A percentile compares a stretch with the other conserved stretches of the same genome.
Evolutionary conservation across 495 filamentous ascomycete species (phyloP).

Genomic region (Lophiostoma macrostomum): DNA sequence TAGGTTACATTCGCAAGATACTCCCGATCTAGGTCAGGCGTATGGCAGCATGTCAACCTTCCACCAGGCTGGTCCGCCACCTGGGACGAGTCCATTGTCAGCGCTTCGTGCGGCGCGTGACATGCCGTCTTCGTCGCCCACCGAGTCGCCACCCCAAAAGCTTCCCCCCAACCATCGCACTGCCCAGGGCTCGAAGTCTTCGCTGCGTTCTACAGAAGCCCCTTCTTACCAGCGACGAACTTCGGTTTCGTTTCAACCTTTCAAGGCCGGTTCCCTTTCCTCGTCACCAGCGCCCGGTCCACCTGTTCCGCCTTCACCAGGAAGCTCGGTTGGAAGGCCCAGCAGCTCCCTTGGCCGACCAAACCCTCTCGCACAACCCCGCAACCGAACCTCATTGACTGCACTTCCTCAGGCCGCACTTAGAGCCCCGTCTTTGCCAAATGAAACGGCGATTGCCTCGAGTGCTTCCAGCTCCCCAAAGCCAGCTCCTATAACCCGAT

Average conservation of each 20-base stretch:
- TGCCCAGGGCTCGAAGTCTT: constrained; percentile 58
- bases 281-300: constrained; percentile 73
- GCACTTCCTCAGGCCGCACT: constrained; percentile 64
- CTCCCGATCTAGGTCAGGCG: constrained; percentile 68
- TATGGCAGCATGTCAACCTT: constrained; percentile 94
- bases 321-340: constrained; percentile 52
- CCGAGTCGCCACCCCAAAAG: constrained; percentile 60
- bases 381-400: constrained; percentile 63
- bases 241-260: constrained; percentile 89
- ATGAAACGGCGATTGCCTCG: constrained; percentile 58
- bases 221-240: constrained; percentile 61
- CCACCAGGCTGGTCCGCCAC: constrained; percentile 71
- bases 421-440: constrained; percentile 50
- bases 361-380: constrained; percentile 58
- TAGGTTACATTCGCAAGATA: constrained; percentile 36
- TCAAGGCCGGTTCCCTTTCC: constrained; percentile 90
- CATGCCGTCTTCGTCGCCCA: constrained; percentile 48
- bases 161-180: constrained; percentile 59
- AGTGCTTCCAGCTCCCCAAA: constrained; percentile 70
- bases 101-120: constrained; percentile 69
- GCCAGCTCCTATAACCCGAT: constrained; percentile 65
- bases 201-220: constrained; percentile 53
- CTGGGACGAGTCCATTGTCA: constrained; percentile 81
- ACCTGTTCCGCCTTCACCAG: constrained; percentile 58
- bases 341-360: constrained; percentile 48